Evolutionary conservation across 805 yeast species (phyloP).

Genomic region (Ogataea ganodermae): DNA sequence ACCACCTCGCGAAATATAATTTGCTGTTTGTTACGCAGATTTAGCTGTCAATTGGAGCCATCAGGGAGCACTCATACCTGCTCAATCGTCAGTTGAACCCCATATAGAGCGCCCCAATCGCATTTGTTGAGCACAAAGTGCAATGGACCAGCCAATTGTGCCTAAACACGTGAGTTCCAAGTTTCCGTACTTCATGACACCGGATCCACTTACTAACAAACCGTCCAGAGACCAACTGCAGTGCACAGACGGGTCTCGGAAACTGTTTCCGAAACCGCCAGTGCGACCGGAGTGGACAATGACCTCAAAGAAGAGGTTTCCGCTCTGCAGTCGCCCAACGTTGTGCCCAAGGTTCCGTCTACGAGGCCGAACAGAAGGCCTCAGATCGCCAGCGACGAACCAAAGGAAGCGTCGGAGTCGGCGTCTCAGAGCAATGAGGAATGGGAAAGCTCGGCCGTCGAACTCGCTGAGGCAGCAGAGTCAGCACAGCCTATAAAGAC

Average conservation of each 20-base stretch:
- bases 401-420: not conserved
- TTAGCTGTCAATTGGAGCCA: not conserved
- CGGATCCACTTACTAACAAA: not conserved
- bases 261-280: not conserved
- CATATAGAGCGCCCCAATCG: not conserved
- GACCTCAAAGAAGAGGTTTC: not conserved
- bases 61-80: too few species aligned
- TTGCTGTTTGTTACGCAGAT: not conserved
- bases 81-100: not conserved
- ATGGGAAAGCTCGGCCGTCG: not conserved
- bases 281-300: not conserved
- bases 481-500: not conserved
- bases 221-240: constrained; percentile 11
- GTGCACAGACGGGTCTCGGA: constrained; percentile 3
- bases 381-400: not conserved
- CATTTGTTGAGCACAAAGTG: not conserved
- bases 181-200: not conserved
- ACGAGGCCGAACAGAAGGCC: constrained; percentile 10
- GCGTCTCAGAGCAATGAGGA: too few species aligned
- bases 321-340: too few species aligned
- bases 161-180: constrained; percentile 26
- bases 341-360: constrained; percentile 10
- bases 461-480: not conserved
- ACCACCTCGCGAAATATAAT: constrained; percentile 1
- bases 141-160: constrained; percentile 25